Base-by-base conservation (phyloP, 345 rosid genomes). In the Raphanus raphanistrum region DNA sequence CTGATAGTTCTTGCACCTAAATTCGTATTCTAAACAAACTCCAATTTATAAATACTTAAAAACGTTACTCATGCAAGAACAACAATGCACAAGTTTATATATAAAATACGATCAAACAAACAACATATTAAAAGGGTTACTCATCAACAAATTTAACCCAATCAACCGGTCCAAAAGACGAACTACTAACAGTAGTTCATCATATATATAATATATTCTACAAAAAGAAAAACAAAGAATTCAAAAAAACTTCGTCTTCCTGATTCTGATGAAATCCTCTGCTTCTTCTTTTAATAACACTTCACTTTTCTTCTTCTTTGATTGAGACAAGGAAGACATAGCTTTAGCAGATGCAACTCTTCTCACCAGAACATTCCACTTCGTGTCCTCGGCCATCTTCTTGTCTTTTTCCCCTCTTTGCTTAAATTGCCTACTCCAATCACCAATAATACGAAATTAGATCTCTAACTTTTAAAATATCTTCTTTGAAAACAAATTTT, bases 291-390 rank as follows among this genome's bases (percentile, higher is more conserved):
- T 68, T 0, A 45, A 35, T 11, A 78, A 66, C 68, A 73, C 74
- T 8, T 67, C 70, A 36, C 50, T 62, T 68, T 68, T 73, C 0
- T 72, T 68, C 80, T 87, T 83, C 81, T 91, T 92, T 55, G 86
- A 78, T 65, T 84, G 79, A 32, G 92, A 77, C 71, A 90, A 76
- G n/a, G 91, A 82, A 78, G 88, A 85, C 50, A 90, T 83, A 3
- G 89, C 88, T 78, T 83, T 89, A 3, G 97, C 98, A 17, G 97
- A 88, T 58, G 80, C 84, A 43, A 94, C 97, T 80, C 87, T 94
- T 82, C 86, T 90, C 68, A 84, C 97, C 12, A 94, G 80, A 45
- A 89, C 76, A 82, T 79, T 87, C 98, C 98, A 94, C 73, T 85
- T 82, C 4, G 77, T 76, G 32, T 86, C 92, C 58, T 70, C 79